Evolutionary conservation across 108 stramenopile genomes (phyloP), one percentile per base, ranked within the genome.

Genomic region (Cyclotella baltica): DNA sequence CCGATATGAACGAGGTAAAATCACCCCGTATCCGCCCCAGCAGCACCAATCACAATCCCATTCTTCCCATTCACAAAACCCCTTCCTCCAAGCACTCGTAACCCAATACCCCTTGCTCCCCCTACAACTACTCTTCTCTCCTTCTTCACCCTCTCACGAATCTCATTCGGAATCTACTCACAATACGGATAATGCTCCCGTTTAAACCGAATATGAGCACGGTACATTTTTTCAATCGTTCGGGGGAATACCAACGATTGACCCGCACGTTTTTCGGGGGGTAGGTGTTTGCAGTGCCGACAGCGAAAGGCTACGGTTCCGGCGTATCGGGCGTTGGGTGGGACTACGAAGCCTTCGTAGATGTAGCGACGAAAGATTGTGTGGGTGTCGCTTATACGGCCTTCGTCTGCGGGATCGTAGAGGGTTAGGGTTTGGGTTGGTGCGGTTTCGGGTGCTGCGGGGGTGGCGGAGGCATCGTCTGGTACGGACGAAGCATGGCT

Each of bases 21-120:
- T n/a, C n/a, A n/a, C n/a, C n/a, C n/a, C n/a, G n/a, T n/a, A n/a
- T n/a, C n/a, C n/a, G n/a, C n/a, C n/a, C n/a, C n/a, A n/a, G n/a
- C n/a, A n/a, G n/a, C 63, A 46, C 75, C 67, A 59, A 63, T 57
- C 3, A 77, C 62, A 67, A 77, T 77, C 13, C 77, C 77, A 27
- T 70, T 77, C 15, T 18, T 40, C 47, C 51, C 37, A 56, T 64
- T 46, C 48, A n/a, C 18, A 52, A 25, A 77, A 35, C 33, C 77
- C 77, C 61, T 62, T 70, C 47, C 50, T 62, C 15, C 69, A 35
- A 16, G 77, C 77, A 62, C 68, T 70, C 34, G 56, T 58, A 18
- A 64, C 62, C 77, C 77, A 77, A 23, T 64, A 70, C 47, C 27
- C 55, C 61, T 77, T 77, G 27, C 62, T 77, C 11, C 77, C 77